Conservation (phyloP, 345 rosid species). For the Eucalyptus tenuipes region DNA sequence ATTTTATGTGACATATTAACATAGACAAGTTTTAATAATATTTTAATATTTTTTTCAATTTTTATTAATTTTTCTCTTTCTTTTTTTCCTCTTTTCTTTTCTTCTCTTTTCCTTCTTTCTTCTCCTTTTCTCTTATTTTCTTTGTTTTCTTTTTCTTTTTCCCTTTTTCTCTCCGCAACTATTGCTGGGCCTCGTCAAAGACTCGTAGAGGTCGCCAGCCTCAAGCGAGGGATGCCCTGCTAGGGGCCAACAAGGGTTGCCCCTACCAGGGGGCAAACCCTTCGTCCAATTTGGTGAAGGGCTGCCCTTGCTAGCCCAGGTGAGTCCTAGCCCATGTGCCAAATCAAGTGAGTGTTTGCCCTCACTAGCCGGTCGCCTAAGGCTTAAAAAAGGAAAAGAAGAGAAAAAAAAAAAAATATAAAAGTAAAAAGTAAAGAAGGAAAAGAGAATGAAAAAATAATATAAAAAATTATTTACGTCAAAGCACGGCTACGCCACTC, state of each 20-base stretch:
- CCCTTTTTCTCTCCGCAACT: too few species aligned
- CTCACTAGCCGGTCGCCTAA: fast-evolving
- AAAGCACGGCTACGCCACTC: fast-evolving
- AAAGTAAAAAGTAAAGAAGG: not conserved
- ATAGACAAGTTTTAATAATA: too few species aligned
- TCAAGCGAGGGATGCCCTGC: fast-evolving
- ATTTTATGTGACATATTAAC: too few species aligned
- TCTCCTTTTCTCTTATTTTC: too few species aligned
- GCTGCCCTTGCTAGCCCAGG: not conserved
- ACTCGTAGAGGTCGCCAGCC: not conserved
- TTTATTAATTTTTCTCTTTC: too few species aligned
- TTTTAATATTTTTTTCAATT: too few species aligned
- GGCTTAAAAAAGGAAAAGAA: not conserved
- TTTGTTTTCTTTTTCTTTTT: too few species aligned
- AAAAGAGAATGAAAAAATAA: too few species aligned
- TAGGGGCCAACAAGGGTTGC: too few species aligned
- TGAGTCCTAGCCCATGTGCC: not conserved
- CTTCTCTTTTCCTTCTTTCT: too few species aligned
- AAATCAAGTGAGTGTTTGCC: not conserved
- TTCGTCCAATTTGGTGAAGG: not conserved
- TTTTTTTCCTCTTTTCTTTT: fast-evolving
- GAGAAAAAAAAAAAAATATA: too few species aligned
- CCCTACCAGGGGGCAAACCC: not conserved
- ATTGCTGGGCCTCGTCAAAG: fast-evolving
- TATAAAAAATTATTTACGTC: too few species aligned